Percentiles rank a stretch among this genome's conserved stretches.
These are phyloP conservation scores for Lactarius quietus DNA, from an alignment of 768 basidiomycete species.

Conservation along the genomic window DNA sequence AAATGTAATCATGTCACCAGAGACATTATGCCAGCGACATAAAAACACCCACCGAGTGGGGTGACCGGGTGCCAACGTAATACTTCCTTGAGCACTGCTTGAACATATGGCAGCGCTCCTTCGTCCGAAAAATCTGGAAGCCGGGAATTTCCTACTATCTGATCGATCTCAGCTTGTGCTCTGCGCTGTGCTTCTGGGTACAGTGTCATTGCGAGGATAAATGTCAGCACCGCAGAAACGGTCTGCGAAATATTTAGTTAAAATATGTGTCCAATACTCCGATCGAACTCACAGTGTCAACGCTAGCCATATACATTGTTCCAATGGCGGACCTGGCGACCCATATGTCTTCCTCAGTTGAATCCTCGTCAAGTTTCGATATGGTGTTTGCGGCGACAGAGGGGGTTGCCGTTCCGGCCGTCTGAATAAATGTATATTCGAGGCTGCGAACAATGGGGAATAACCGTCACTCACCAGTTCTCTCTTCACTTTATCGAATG, in stretches of 20 bases:
- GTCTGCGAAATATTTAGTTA: background rate
- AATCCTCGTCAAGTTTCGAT: background rate
- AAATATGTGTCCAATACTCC: background rate
- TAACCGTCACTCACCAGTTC: background rate
- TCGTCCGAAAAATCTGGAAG: background rate
- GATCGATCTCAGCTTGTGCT: background rate
- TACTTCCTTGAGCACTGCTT: background rate
- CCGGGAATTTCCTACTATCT: background rate
- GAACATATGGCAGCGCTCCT: background rate
- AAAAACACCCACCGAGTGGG: background rate
- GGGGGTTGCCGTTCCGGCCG: background rate
- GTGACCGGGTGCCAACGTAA: slow-evolving; percentile 4
- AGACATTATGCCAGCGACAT: too few relatives aligned
- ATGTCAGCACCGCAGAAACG: background rate
- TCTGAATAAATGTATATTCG: background rate
- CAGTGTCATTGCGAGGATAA: background rate
- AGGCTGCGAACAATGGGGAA: background rate
- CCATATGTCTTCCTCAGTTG: background rate
- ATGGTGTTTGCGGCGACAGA: background rate
- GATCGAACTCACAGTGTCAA: background rate
- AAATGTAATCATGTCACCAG: background rate
- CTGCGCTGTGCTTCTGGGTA: background rate
- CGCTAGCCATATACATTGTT: background rate
- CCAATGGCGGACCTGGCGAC: background rate
- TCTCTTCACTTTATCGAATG: background rate